Evolutionary conservation across 2,329 filamentous ascomycete genomes (phyloP).

Genomic region (Stylonectria norvegica): DNA sequence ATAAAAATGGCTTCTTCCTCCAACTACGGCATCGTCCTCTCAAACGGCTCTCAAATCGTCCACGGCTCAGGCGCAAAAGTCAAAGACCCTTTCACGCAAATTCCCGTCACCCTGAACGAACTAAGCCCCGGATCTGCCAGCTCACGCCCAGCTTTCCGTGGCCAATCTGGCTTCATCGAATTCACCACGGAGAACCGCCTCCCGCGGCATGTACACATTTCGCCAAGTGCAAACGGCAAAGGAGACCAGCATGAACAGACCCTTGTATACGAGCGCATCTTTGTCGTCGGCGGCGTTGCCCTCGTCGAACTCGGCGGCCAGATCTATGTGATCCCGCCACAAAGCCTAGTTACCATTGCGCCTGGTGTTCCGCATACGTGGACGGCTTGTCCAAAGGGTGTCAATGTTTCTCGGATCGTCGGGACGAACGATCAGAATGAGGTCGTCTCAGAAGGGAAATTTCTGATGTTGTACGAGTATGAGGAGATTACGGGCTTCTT

Average conservation of each 20-base stretch:
- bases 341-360: slow-evolving; percentile 2
- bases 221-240: neutral
- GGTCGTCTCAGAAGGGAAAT: slow-evolving; percentile 1
- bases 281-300: slow-evolving; percentile 1
- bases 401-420: neutral
- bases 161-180: neutral
- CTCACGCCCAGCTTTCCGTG: neutral
- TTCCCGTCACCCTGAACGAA: neutral
- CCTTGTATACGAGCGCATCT: neutral
- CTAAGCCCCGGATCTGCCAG: neutral
- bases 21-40: neutral
- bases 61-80: slow-evolving; percentile 1
- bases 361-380: slow-evolving; percentile 2
- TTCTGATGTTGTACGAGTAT: slow-evolving; percentile 1
- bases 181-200: neutral
- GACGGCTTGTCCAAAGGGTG: slow-evolving; percentile 1
- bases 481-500: slow-evolving; percentile 2
- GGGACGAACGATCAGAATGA: neutral
- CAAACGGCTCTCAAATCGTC: slow-evolving; percentile 1
- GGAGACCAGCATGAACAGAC: too few species aligned
- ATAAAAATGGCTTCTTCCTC: neutral
- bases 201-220: slow-evolving; percentile 2
- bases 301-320: slow-evolving; percentile 1
- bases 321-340: slow-evolving; percentile 1
- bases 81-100: neutral